These are phyloP conservation scores for Erythrobasidium hasegawianum DNA, from an alignment of 1,284 basidiomycete genomes.

Conservation along the genomic window DNA sequence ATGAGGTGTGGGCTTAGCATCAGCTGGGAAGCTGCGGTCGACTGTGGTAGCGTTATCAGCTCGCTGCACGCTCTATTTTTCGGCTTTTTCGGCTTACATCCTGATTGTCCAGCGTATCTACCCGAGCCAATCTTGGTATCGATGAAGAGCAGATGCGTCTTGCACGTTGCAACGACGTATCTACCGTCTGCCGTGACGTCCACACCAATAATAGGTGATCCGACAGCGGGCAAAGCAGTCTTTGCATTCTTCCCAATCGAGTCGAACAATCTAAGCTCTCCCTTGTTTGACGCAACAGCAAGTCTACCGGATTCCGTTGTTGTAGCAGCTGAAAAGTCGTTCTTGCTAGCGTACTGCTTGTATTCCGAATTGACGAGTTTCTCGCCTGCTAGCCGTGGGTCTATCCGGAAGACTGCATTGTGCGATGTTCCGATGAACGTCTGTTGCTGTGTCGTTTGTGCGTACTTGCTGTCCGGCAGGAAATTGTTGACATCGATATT, in stretches of 20 bases:
- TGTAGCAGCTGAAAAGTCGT: conserved; percentile 87
- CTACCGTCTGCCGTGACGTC: conserved; percentile 95
- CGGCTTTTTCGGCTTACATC: conserved; percentile 34
- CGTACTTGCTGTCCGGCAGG: conserved; percentile 89
- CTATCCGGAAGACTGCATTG: conserved; percentile 95
- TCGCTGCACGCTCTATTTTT: neutral
- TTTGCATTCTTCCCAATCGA: conserved; percentile 98
- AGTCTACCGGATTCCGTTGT: conserved; percentile 84
- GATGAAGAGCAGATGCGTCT: conserved; percentile 89
- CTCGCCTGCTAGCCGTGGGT: conserved; percentile 81
- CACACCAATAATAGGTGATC: conserved; percentile 90
- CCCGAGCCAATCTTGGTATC: conserved; percentile 67
- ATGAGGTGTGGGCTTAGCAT: conserved; percentile 84
- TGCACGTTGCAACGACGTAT: conserved; percentile 93
- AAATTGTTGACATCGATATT: conserved; percentile 80
- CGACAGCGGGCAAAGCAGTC: conserved; percentile 92
- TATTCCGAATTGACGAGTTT: conserved; percentile 93
- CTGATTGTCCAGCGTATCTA: conserved; percentile 38
- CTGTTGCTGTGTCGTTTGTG: conserved; percentile 86
- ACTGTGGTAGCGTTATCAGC: conserved; percentile 6
- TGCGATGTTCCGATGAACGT: conserved; percentile 89
- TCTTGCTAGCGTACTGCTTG: conserved; percentile 94
- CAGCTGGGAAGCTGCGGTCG: conserved; percentile 91
- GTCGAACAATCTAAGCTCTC: conserved; percentile 93
- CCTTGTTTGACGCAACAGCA: conserved; percentile 92